phyloP scores from a whole-genome alignment of 495 filamentous ascomycete genomes.

The Pseudoneurospora amorphoporcata region DNA sequence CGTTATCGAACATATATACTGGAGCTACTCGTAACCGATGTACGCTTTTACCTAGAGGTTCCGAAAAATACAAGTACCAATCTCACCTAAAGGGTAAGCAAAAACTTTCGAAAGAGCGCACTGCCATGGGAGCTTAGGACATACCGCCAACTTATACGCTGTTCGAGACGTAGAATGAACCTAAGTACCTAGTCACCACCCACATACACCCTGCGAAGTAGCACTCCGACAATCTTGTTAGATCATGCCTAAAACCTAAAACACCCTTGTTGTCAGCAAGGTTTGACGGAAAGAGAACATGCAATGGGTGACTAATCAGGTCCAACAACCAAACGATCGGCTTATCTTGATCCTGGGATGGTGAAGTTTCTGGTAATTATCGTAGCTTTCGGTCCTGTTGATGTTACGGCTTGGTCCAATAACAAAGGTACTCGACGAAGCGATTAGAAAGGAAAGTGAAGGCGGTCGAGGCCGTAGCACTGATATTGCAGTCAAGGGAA shows the following conservation, averaged over 20 bases:
- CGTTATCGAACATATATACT: not conserved
- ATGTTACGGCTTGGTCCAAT: not conserved
- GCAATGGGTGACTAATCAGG: not conserved
- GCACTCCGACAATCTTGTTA: too few relatives aligned
- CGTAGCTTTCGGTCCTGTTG: not conserved
- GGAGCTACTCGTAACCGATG: not conserved
- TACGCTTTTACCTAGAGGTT: not conserved
- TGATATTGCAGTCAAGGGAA: not conserved
- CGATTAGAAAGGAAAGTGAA: not conserved
- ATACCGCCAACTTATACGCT: not conserved
- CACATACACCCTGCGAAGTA: too few relatives aligned
- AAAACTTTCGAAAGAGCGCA: not conserved
- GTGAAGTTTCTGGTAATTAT: not conserved
- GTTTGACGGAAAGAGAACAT: not conserved
- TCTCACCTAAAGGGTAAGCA: not conserved
- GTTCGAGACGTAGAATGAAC: not conserved
- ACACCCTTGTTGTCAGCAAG: not conserved
- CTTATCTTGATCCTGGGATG: not conserved
- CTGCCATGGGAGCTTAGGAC: not conserved
- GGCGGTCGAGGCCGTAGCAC: not conserved
- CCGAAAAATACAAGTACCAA: not conserved
- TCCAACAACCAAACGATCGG: not conserved
- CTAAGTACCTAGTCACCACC: too few relatives aligned
- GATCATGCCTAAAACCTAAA: too few relatives aligned
- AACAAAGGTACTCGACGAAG: not conserved